Percentiles rank a stretch among this genome's conserved stretches.
Conservation (phyloP, 345 rosid species). For the Citrus maxima region DNA sequence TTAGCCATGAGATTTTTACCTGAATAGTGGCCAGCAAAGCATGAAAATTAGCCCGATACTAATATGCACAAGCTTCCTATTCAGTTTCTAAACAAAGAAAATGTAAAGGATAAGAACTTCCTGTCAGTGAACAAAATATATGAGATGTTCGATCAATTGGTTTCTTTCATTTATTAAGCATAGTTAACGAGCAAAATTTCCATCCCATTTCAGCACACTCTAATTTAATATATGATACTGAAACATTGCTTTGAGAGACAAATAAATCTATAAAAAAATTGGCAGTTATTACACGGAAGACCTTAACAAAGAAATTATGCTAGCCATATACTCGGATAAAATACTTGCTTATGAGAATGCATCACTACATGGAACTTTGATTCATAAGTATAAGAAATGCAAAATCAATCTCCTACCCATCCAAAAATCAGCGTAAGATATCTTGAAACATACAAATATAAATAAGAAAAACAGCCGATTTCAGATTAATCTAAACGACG, state of each 20-base stretch:
- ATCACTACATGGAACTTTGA: not conserved
- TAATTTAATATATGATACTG: not conserved
- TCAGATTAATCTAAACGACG: not conserved
- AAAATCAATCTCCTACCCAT: not conserved
- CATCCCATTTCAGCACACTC: not conserved
- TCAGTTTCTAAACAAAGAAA: conserved; percentile 49
- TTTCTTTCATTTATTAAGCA: not conserved
- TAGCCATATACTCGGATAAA: not conserved
- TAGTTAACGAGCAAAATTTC: not conserved
- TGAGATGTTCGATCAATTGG: not conserved
- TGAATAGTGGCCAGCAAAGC: conserved; percentile 90
- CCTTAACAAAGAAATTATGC: not conserved
- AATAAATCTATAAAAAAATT: not conserved
- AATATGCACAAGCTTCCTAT: conserved; percentile 86
- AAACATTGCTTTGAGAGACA: not conserved
- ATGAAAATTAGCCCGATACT: conserved; percentile 79
- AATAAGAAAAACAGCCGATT: not conserved
- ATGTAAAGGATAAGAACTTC: conserved; percentile 4
- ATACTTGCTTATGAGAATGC: not conserved
- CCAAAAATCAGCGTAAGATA: too few species aligned
- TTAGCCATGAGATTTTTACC: conserved; percentile 37
- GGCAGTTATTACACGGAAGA: not conserved
- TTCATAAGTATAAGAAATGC: not conserved
- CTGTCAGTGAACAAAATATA: not conserved
- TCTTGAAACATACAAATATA: not conserved